These are phyloP conservation scores for Solanum tacnaense DNA, from an alignment of 257 asterid species.

Conservation along the genomic window DNA sequence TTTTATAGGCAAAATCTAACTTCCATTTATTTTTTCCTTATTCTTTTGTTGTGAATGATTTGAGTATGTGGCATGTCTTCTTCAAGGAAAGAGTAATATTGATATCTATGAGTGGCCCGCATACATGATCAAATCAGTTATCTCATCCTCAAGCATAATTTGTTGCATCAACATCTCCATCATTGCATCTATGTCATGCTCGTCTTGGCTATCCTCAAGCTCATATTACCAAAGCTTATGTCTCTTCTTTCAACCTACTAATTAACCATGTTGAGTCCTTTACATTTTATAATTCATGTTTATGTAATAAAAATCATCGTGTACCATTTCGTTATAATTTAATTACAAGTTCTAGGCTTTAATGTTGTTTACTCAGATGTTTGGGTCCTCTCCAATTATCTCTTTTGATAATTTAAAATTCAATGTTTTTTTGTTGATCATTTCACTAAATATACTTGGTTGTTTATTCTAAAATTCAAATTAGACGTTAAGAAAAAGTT, in stretches of 20 bases:
- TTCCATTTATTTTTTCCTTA: background rate
- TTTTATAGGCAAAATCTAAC: background rate
- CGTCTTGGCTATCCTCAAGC: background rate
- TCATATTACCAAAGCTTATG: background rate
- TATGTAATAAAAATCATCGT: background rate
- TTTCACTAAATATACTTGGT: background rate
- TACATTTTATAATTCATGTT: no score
- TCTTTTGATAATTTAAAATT: background rate
- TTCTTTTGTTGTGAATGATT: background rate
- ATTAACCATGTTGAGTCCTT: background rate
- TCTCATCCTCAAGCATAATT: background rate
- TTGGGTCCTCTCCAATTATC: background rate
- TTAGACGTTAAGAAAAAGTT: background rate
- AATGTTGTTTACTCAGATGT: background rate
- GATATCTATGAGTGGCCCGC: background rate
- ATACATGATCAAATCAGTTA: background rate
- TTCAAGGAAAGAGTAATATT: background rate
- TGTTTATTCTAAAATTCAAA: background rate
- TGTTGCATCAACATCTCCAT: background rate
- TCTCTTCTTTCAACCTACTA: background rate
- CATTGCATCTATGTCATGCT: background rate
- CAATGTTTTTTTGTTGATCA: background rate
- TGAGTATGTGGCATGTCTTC: background rate
- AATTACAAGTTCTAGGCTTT: background rate
- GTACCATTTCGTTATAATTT: background rate